phyloP scores from a whole-genome alignment of 192 early-diverging fungal species.

The Mortierella hygrophila region DNA sequence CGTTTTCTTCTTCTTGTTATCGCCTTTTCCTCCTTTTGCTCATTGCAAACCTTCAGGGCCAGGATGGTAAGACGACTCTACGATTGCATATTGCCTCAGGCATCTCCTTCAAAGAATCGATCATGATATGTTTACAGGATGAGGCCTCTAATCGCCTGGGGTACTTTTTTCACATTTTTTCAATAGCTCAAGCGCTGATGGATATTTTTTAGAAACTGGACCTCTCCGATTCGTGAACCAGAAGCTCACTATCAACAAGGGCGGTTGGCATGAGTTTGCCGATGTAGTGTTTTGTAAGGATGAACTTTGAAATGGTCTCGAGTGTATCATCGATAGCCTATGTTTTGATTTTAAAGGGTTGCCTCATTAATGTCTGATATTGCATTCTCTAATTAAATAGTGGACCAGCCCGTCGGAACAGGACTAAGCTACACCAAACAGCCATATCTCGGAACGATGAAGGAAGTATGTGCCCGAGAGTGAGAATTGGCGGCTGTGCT shows the following conservation, averaged over 20 bases:
- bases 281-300: conserved; percentile 68
- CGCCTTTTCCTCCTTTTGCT: neutral
- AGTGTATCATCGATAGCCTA: neutral
- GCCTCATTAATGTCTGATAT: neutral
- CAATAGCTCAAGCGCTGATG: conserved; percentile 68
- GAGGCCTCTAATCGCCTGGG: neutral
- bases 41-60: neutral
- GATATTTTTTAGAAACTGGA: conserved; percentile 73
- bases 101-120: neutral
- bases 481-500: neutral
- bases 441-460: conserved; percentile 52
- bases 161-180: neutral
- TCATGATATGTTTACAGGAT: neutral
- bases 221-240: conserved; percentile 62
- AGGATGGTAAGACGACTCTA: neutral
- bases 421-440: conserved; percentile 68
- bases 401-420: conserved; percentile 76
- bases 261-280: conserved; percentile 72
- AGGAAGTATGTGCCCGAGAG: conserved; percentile 56
- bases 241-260: conserved; percentile 55
- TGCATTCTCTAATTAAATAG: conserved; percentile 33
- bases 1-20: neutral
- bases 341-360: neutral
- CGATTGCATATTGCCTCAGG: neutral
- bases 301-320: neutral